Evolutionary conservation across 2,329 filamentous ascomycete genomes (phyloP), one percentile per base, ranked within the genome.

Genomic region (Pyrenochaeta sp.): DNA sequence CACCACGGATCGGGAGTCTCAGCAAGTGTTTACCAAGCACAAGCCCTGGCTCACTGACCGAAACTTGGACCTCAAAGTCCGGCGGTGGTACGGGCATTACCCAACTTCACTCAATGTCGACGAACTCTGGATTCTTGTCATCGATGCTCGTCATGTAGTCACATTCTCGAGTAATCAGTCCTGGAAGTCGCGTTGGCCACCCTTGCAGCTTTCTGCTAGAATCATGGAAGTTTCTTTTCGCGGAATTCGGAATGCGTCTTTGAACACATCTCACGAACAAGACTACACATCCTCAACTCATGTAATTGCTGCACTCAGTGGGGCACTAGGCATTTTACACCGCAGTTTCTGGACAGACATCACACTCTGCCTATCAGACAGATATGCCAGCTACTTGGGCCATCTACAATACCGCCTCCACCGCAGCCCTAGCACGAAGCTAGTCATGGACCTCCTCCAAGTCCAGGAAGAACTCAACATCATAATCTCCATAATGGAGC

Each of bases 401-500:
- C 72, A 74, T 47, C 58, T 76, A 11, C 72, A 75, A 52, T 75
- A 74, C 43, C 64, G 73, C 6, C 59, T 76, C 1, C 71, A 74
- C 41, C 61, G 72, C 18, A 61, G 66, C 15, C 72, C 73, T 3
- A 74, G 68, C 24, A 74, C 73, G 6, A 74, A 73, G 35, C 58
- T 75, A 3, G 72, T 75, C 7, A 74, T 74, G 71, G 72, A 75
- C 44, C 64, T 76, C 3, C 63, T 76, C 2, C 69, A 74, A 24
- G 72, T 72, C 8, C 73, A 75, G 44, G 72, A 75, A 56, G 72
- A 76, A 42, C 58, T 75, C 3, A 74, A 74, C 42, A 74, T 75
- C 21, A 69, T 76, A 18, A 72, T 74, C n/a, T 67, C 73, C 11
- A 71, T 75, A 26, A 74, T 67, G 46, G 64, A 74, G 34, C 66